phyloP scores from a whole-genome alignment of 1,284 basidiomycete species.

The Fomes fomentarius region DNA sequence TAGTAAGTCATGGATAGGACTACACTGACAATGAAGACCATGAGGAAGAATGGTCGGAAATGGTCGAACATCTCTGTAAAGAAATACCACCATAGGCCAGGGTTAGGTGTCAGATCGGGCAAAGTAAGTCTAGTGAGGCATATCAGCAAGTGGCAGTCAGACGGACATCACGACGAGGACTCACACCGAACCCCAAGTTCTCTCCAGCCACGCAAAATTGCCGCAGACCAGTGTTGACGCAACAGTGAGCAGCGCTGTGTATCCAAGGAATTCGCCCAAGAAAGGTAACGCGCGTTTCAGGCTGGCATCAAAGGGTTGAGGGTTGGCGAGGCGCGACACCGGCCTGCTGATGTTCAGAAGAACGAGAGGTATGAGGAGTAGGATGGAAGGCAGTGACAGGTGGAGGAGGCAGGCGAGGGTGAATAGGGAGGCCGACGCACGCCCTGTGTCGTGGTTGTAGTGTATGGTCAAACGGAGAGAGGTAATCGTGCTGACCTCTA shows the following conservation, averaged over 20 bases:
- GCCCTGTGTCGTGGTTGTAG: conserved; percentile 44
- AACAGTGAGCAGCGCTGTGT: conserved; percentile 49
- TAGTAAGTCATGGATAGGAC: background rate
- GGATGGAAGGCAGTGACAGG: conserved; percentile 69
- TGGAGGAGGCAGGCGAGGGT: conserved; percentile 72
- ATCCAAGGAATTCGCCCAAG: conserved; percentile 52
- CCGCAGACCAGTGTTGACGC: conserved; percentile 59
- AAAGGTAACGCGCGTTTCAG: conserved; percentile 42
- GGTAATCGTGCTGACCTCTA: conserved; percentile 60
- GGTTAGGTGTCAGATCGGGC: conserved; percentile 90
- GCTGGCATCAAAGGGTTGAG: conserved; percentile 46
- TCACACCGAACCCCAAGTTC: conserved; percentile 87
- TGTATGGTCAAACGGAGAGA: background rate
- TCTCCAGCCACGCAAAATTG: conserved; percentile 65
- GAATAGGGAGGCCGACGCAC: conserved; percentile 57
- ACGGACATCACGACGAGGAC: conserved; percentile 31
- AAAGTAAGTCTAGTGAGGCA: conserved; percentile 49
- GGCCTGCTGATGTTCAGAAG: conserved; percentile 67
- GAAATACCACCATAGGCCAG: conserved; percentile 99
- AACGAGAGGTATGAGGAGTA: conserved; percentile 71
- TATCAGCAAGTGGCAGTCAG: background rate
- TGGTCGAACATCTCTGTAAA: conserved; percentile 99
- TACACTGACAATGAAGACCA: conserved; percentile 86
- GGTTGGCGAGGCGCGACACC: conserved; percentile 65
- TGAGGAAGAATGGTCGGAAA: conserved; percentile 93